These are phyloP conservation scores for Ampelocalamus luodianensis DNA, from an alignment of 176 grass and related monocot genomes.

Conservation along the genomic window DNA sequence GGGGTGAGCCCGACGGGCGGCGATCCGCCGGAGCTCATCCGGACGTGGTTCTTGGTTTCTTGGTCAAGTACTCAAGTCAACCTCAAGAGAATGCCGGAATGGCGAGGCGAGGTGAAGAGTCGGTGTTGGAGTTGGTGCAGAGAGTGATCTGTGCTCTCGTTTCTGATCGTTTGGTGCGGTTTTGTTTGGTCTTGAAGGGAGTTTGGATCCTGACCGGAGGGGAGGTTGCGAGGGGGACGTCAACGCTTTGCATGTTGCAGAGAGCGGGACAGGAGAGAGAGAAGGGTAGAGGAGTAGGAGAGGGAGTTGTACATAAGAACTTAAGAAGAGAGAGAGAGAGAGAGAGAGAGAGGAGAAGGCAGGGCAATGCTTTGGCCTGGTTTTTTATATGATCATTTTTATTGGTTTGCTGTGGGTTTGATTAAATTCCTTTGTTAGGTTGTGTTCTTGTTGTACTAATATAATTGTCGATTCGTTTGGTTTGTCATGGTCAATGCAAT, in stretches of 20 bases:
- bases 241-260: slow-evolving; percentile 64
- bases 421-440: background rate
- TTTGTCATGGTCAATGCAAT: slow-evolving; percentile 40
- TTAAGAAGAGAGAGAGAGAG: too few relatives aligned
- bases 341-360: too few relatives aligned
- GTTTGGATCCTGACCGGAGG: slow-evolving; percentile 34
- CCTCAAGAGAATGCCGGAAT: background rate
- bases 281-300: background rate
- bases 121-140: slow-evolving; percentile 26
- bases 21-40: slow-evolving; percentile 42
- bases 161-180: slow-evolving; percentile 42
- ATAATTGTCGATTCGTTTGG: slow-evolving; percentile 3
- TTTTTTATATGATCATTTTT: background rate
- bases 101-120: slow-evolving; percentile 41
- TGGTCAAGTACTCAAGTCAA: background rate
- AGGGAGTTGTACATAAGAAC: background rate
- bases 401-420: slow-evolving; percentile 21
- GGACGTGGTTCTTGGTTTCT: background rate
- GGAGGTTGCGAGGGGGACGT: slow-evolving; percentile 51
- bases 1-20: slow-evolving; percentile 36
- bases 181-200: slow-evolving; percentile 53
- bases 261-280: background rate
- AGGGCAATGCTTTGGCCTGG: slow-evolving; percentile 23
- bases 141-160: slow-evolving; percentile 8
- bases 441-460: slow-evolving; percentile 20